Evolutionary conservation across 2,329 filamentous ascomycete species (phyloP), one percentile per base, ranked within the genome.

Genomic region (Microdochium bolleyi): DNA sequence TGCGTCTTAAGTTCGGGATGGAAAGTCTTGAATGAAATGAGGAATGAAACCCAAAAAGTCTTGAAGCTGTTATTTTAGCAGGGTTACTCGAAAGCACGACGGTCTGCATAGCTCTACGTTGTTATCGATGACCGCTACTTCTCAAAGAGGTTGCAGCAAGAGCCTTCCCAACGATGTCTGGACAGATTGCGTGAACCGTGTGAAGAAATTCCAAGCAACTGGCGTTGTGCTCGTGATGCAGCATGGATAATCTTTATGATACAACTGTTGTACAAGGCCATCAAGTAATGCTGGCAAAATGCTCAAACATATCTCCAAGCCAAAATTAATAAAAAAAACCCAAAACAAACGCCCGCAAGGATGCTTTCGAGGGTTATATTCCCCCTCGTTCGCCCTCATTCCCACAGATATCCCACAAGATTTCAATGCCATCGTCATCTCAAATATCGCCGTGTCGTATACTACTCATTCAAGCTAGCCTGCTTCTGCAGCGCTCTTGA

Each of bases 401-500:
- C n/a, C n/a, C n/a, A n/a, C n/a, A n/a, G n/a, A n/a, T n/a, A n/a
- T n/a, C n/a, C n/a, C 27, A 30, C 27, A 5, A 5, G 27, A 30
- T 11, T 11, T 30, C 27, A 11, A 5, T 30, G 27, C 5, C 27
- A 30, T 30, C 11, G 27, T 30, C 37, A 7, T 14, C 30, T 34
- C 37, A 16, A 16, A 41, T 4, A 7, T 7, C 19, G 14, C 5
- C 37, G 4, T 41, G 37, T 19, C 16, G 13, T 16, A 5, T 56
- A 70, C 24, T 58, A 62, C 16, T 82, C 80, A 37, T 71, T 72
- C 66, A 97, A 73, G 65, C 95, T 92, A 61, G 91, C 88, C 70
- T 89, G 83, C 67, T 95, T 86, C 62, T 89, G 84, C 64, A 97
- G 72, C 60, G 78, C 76, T 60, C 94, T 82, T 50, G 91, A 96